These are phyloP conservation scores for Cordyceps cicadae DNA, from an alignment of 2,329 filamentous ascomycete genomes.

Conservation along the genomic window DNA sequence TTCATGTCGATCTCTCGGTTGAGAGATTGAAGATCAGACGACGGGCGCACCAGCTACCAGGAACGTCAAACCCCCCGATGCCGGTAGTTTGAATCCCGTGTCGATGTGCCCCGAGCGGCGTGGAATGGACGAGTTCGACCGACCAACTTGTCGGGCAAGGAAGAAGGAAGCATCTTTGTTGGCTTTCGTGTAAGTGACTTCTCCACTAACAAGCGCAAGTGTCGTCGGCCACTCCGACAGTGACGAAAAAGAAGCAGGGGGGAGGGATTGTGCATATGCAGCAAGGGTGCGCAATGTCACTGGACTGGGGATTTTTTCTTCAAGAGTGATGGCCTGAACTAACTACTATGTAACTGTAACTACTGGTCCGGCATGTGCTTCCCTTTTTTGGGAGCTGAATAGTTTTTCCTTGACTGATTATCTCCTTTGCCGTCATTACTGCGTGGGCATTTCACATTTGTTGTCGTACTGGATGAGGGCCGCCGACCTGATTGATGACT, in stretches of 20 bases:
- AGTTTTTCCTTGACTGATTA: neutral
- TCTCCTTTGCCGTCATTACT: too few relatives aligned
- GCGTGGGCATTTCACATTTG: neutral
- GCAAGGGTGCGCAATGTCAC: neutral
- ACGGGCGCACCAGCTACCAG: neutral
- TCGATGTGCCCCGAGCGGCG: neutral
- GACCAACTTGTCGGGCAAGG: too few relatives aligned
- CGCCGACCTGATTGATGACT: slow-evolving; percentile 2
- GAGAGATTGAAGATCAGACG: neutral
- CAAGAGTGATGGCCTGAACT: neutral
- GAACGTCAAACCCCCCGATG: neutral
- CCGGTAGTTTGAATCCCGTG: neutral
- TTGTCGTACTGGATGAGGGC: neutral
- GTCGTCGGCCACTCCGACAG: neutral
- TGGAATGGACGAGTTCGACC: neutral
- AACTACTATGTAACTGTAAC: too few relatives aligned
- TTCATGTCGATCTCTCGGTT: neutral
- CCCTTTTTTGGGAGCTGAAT: neutral
- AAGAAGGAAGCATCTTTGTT: too few relatives aligned
- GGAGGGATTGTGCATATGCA: neutral
- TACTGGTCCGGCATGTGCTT: neutral
- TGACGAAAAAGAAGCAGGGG: neutral
- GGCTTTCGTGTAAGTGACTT: neutral
- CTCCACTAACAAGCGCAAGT: neutral
- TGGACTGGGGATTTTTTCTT: neutral